Evolutionary conservation across 768 basidiomycete species (phyloP).

Genomic region (Lentinula boryana): DNA sequence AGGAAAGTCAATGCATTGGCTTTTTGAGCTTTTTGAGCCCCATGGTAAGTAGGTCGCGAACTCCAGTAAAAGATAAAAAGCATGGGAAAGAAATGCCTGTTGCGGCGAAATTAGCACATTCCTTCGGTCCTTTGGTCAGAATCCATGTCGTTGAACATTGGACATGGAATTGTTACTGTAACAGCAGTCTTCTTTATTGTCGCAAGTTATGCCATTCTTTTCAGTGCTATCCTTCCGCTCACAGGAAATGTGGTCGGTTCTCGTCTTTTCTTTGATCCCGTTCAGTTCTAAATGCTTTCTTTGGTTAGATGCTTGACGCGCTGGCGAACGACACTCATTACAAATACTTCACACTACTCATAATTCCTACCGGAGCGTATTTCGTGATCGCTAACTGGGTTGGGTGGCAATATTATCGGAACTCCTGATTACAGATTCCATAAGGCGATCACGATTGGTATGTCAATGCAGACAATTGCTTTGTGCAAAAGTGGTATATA

Average conservation of each 20-base stretch:
- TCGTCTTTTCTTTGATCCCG: background rate
- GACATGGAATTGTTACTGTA: constrained; percentile 40
- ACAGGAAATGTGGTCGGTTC: constrained; percentile 44
- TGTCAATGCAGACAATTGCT: no score
- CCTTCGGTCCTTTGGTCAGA: background rate
- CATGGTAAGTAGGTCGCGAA: no score
- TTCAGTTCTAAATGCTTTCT: background rate
- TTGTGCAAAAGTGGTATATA: no score
- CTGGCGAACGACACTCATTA: constrained; percentile 77
- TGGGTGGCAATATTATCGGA: constrained; percentile 95
- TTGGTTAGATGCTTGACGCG: constrained; percentile 50
- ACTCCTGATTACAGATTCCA: constrained; percentile 46
- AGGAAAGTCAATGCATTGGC: no score
- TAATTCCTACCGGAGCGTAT: constrained; percentile 78
- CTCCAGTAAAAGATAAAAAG: no score
- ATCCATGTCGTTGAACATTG: constrained; percentile 19
- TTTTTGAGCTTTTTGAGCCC: no score
- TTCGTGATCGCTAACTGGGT: constrained; percentile 99
- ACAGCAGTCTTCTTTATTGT: constrained; percentile 49
- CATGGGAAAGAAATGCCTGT: no score
- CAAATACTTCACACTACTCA: constrained; percentile 78
- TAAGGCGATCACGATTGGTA: no score
- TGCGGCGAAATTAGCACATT: no score
- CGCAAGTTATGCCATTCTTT: constrained; percentile 56
- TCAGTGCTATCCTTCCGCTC: constrained; percentile 57